Evolutionary conservation across 2,329 filamentous ascomycete genomes (phyloP).

Genomic region (Diaporthe sp.): DNA sequence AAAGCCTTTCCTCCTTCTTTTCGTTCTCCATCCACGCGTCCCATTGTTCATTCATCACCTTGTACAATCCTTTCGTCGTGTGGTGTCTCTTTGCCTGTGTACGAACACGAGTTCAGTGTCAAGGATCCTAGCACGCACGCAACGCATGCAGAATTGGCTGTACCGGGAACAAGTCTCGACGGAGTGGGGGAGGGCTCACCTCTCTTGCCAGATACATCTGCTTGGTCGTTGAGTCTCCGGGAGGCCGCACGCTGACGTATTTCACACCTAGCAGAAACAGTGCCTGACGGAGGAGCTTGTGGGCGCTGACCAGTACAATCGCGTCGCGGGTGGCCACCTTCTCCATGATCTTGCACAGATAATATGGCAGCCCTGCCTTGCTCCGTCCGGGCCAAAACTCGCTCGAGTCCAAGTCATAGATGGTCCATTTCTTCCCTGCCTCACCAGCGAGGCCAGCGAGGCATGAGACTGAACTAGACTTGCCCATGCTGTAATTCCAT

Average conservation of each 20-base stretch:
- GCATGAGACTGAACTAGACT: not conserved
- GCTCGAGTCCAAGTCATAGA: not conserved
- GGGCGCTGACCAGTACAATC: not conserved
- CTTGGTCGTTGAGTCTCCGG: not conserved
- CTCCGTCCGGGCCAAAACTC: not conserved
- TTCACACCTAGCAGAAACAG: not conserved
- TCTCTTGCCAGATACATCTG: not conserved
- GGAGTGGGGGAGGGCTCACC: not conserved
- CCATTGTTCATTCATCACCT: not conserved
- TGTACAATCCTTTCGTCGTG: not conserved
- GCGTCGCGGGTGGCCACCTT: fast-evolving
- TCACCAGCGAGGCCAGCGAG: no score
- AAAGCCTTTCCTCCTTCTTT: not conserved
- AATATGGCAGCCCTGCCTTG: not conserved
- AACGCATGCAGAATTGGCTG: not conserved
- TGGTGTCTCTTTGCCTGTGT: not conserved
- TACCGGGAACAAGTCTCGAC: no score
- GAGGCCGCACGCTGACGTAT: not conserved
- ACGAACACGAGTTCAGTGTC: not conserved
- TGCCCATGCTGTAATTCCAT: not conserved
- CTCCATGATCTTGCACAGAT: not conserved
- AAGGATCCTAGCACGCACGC: not conserved
- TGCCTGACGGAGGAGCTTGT: not conserved
- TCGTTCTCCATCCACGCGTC: not conserved
- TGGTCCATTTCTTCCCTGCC: not conserved